Evolutionary conservation across 164 flowering plant genomes (phyloP).

Genomic region (Protea cynaroides): DNA sequence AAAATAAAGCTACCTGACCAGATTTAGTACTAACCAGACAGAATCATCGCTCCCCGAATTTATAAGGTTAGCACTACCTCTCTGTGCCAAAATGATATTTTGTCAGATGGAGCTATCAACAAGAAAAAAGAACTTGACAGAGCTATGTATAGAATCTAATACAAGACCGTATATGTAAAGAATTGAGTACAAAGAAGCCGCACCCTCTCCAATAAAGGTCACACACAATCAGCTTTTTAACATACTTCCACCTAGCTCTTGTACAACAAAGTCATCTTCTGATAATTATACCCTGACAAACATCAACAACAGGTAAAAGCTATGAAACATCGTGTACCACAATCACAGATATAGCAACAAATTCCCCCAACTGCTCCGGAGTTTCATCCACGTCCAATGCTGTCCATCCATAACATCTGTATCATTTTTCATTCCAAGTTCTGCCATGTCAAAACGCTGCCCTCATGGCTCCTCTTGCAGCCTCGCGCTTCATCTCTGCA

Average conservation of each 20-base stretch:
- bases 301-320: not conserved
- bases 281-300: not conserved
- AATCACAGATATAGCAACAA: not conserved
- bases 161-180: not conserved
- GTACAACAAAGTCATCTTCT: not conserved
- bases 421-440: not conserved
- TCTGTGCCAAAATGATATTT: too few species aligned
- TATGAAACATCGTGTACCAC: not conserved
- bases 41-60: too few species aligned
- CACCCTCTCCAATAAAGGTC: not conserved
- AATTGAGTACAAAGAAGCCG: not conserved
- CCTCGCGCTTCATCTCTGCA: constrained; percentile 69
- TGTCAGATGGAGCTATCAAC: not conserved
- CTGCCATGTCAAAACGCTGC: constrained; percentile 37
- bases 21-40: too few species aligned
- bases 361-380: not conserved
- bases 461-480: constrained; percentile 66
- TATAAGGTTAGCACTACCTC: too few species aligned
- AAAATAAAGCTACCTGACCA: too few species aligned
- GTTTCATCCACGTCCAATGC: not conserved
- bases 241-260: not conserved
- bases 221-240: not conserved
- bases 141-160: not conserved
- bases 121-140: not conserved
- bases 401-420: not conserved